Evolutionary conservation across 2,329 filamentous ascomycete genomes (phyloP).

Genomic region (Pseudocercospora fuligena): DNA sequence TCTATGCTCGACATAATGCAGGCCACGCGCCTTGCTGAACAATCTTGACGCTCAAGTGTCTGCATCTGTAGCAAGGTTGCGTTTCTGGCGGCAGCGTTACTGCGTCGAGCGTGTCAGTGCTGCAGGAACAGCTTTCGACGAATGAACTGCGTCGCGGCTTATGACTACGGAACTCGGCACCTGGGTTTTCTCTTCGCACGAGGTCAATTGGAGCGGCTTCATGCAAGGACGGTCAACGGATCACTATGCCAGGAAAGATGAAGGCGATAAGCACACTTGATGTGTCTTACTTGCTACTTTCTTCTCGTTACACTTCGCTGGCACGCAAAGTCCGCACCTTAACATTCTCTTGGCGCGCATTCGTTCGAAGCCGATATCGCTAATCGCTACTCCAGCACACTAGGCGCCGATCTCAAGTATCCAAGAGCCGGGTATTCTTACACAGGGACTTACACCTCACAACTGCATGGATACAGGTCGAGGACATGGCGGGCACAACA

Average conservation of each 20-base stretch:
- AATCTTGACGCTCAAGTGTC: background rate
- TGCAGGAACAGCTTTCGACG: slow-evolving; percentile 1
- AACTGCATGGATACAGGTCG: slow-evolving; percentile 23
- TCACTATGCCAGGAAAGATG: background rate
- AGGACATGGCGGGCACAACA: slow-evolving; percentile 10
- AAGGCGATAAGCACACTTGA: background rate
- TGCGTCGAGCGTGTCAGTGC: background rate
- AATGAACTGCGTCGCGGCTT: background rate
- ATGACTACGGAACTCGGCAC: slow-evolving; percentile 15
- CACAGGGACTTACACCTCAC: background rate
- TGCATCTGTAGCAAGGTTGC: background rate
- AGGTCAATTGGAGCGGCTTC: background rate
- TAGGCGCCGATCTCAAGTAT: slow-evolving; percentile 10
- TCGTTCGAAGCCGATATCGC: slow-evolving; percentile 20
- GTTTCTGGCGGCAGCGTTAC: background rate
- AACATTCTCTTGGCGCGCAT: slow-evolving; percentile 8
- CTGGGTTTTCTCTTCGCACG: slow-evolving; percentile 10
- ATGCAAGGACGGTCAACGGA: slow-evolving; percentile 5
- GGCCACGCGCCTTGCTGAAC: background rate
- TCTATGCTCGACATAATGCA: no score
- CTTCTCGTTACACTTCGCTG: background rate
- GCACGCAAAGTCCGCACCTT: background rate
- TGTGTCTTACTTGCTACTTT: background rate
- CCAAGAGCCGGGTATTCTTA: slow-evolving; percentile 3
- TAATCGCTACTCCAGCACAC: slow-evolving; percentile 1